Conservation (phyloP, 2,329 filamentous ascomycete genomes). For the Penicillium sp. region DNA sequence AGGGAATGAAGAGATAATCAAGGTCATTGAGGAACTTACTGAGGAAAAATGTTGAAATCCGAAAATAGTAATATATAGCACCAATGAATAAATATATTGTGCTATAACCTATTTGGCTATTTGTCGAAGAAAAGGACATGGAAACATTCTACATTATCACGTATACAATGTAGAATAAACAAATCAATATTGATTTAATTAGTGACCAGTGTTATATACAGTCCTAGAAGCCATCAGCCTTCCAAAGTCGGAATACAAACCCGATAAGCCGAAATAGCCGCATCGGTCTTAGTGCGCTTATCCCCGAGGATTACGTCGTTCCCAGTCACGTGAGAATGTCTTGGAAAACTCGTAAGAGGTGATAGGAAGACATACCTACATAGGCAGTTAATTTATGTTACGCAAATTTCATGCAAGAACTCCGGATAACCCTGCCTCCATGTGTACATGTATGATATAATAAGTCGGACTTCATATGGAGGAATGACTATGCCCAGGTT, state of each 20-base stretch:
- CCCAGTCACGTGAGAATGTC: background rate
- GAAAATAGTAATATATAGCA: background rate
- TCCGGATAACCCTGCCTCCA: background rate
- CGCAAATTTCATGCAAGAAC: background rate
- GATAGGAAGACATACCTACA: background rate
- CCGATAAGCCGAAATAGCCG: slow-evolving; percentile 1
- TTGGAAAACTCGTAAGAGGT: background rate
- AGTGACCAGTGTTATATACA: background rate
- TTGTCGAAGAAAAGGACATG: no score
- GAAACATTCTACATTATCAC: no score
- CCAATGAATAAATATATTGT: background rate
- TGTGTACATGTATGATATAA: background rate
- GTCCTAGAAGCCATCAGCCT: background rate
- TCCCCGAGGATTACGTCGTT: slow-evolving; percentile 8
- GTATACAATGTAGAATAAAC: no score
- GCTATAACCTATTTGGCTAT: no score
- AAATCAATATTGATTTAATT: background rate
- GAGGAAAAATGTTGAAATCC: background rate
- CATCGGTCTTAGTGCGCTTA: slow-evolving; percentile 8
- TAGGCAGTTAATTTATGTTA: background rate
- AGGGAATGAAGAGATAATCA: slow-evolving; percentile 12
- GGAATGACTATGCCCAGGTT: background rate
- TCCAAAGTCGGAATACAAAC: background rate
- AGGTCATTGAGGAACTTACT: slow-evolving; percentile 4
- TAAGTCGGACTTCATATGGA: background rate